Percentiles rank a stretch among this genome's conserved stretches.
phyloP scores from a whole-genome alignment of 148 eudicot species.

The Amaranthus cruentus region DNA sequence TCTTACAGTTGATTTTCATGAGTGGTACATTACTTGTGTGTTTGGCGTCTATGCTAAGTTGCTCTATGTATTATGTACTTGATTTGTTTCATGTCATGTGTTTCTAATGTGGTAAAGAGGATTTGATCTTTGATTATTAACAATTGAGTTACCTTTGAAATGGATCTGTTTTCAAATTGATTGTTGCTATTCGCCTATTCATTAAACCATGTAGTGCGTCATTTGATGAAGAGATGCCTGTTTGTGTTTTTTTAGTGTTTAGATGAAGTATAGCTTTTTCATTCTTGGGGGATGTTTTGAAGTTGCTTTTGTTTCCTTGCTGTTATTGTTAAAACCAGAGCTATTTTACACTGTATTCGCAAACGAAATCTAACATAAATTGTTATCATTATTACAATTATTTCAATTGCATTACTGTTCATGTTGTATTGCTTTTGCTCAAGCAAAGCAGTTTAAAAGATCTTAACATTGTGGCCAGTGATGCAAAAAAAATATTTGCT shows the following conservation, averaged over 20 bases:
- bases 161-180: neutral
- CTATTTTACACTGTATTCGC: neutral
- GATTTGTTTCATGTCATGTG: neutral
- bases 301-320: neutral
- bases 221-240: no score
- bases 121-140: neutral
- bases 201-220: no score
- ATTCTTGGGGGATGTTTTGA: neutral
- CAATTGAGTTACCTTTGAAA: neutral
- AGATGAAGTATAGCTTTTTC: no score
- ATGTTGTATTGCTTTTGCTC: neutral
- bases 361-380: no score
- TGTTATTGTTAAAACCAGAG: neutral
- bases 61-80: neutral
- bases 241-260: no score
- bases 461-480: slow-evolving; percentile 6
- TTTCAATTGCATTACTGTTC: neutral
- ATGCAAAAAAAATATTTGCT: slow-evolving; percentile 20
- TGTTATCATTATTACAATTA: neutral
- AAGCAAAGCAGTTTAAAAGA: neutral
- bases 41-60: neutral
- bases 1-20: slow-evolving; percentile 24
- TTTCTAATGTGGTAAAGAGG: neutral
- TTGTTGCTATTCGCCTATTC: neutral
- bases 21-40: slow-evolving; percentile 14